A percentile compares a stretch with the other conserved stretches of the same genome.
Conservation (phyloP, 1,139 yeast genomes). For the Dujonia santamariae region DNA sequence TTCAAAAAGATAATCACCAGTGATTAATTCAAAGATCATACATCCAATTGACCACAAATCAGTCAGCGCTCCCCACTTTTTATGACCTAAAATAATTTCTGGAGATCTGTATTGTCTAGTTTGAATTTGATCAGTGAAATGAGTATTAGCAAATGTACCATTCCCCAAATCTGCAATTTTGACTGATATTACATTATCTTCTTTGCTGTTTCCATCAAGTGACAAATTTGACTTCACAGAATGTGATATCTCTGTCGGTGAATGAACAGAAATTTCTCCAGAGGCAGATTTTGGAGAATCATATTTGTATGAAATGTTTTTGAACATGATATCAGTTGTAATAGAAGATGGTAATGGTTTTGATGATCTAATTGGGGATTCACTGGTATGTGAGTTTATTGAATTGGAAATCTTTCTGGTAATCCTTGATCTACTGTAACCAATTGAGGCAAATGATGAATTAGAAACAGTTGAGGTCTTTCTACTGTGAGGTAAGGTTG, state of each 20-base stretch:
- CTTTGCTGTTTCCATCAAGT: not conserved
- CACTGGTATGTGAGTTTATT: too few species aligned
- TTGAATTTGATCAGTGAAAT: conserved; percentile 81
- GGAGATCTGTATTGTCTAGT: conserved; percentile 86
- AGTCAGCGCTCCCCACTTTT: conserved; percentile 78
- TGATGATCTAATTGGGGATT: conserved; percentile 28
- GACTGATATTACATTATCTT: conserved; percentile 15
- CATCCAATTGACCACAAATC: conserved; percentile 88
- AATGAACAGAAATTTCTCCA: not conserved
- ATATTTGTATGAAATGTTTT: conserved; percentile 12
- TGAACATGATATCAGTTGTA: conserved; percentile 20
- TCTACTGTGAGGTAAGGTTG: not conserved
- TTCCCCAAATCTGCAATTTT: conserved; percentile 87
- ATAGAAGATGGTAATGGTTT: conserved; percentile 26
- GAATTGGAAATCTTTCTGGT: conserved; percentile 10
- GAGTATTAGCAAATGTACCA: conserved; percentile 72
- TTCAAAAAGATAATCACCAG: conserved; percentile 84
- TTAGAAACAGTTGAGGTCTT: conserved; percentile 1
- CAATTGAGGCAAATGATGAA: conserved; percentile 5
- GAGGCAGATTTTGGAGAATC: not conserved
- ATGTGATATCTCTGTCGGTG: conserved; percentile 2
- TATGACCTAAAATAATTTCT: conserved; percentile 63
- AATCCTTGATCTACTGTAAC: conserved; percentile 23
- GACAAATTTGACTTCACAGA: conserved; percentile 1
- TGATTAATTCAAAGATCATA: conserved; percentile 71